Evolutionary conservation across 2,329 filamentous ascomycete genomes (phyloP), one percentile per base, ranked within the genome.

Genomic region (Arthrobotrys sinensis): DNA sequence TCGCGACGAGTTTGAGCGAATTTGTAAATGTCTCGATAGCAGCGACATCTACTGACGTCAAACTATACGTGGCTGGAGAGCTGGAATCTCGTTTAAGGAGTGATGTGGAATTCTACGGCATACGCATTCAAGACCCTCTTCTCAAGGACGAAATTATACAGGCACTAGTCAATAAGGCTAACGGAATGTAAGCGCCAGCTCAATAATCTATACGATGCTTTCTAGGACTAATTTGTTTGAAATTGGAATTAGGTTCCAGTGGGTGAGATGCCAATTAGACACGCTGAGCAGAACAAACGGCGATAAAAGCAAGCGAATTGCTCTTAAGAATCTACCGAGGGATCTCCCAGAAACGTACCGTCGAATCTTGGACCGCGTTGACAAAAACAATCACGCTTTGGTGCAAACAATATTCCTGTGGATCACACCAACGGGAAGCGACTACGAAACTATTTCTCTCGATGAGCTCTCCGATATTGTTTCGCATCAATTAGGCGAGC

Each of bases 281-380:
- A 64, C 55, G 7, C 34, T 71, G 16, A 71, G 67, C 34, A 21
- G 55, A 34, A 28, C 19, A 1, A 64, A 6, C 21, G 67, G 67
- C 5, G 67, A 71, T 55, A 32, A 28, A 3, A 55, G 21, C 5
- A 71, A 71, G 32, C 40, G 55, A 2, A 6, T 8, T 3, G 55
- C 67, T 6, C 57, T 71, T 16, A 2, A 11, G 12, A 45, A 45
- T 46, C 21, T 71, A 6, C 67, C 67, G 3, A 64, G n/a, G 16
- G 67, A 71, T 21, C 55, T 71, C 24, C 57, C 67, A 2, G 67
- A 71, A 53, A 71, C 67, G 5, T 71, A 71, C 28, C 53, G 67
- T 4, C 32, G 67, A 36, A 55, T 71, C 21, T 4, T 71, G 34
- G 3, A 34, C 1, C 53, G 67, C 5, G 36, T 71, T 11, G 32